Conservation (phyloP, 2,329 filamentous ascomycete genomes). For the Calonectria multiphialidica region DNA sequence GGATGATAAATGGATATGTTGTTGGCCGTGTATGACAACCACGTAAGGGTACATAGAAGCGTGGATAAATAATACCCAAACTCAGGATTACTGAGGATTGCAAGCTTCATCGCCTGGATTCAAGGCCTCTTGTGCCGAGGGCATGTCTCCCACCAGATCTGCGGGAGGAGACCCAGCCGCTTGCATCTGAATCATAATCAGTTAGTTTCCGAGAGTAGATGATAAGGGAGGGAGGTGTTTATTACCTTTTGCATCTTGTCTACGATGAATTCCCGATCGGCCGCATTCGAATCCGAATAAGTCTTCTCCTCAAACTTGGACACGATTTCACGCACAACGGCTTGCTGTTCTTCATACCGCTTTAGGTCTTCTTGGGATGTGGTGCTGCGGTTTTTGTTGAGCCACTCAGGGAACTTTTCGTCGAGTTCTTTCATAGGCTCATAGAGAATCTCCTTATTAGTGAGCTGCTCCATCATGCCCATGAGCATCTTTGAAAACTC, state of each 20-base stretch:
- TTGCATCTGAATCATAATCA: slow-evolving; percentile 82
- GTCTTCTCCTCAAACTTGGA: slow-evolving; percentile 84
- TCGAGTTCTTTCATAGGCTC: slow-evolving; percentile 98
- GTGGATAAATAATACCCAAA: slow-evolving; percentile 35
- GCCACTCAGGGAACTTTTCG: slow-evolving; percentile 92
- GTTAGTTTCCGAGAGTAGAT: background rate
- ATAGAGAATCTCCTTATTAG: slow-evolving; percentile 97
- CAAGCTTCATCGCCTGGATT: slow-evolving; percentile 72
- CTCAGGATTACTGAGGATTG: slow-evolving; percentile 65
- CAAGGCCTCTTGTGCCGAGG: slow-evolving; percentile 80
- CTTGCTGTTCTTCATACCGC: slow-evolving; percentile 85
- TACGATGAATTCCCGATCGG: slow-evolving; percentile 91
- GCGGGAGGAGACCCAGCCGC: slow-evolving; percentile 88
- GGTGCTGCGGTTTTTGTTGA: slow-evolving; percentile 79
- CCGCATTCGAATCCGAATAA: slow-evolving; percentile 85
- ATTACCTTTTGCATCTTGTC: slow-evolving; percentile 96
- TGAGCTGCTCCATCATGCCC: slow-evolving; percentile 99
- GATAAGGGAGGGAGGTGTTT: slow-evolving; percentile 33
- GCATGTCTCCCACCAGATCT: slow-evolving; percentile 92
- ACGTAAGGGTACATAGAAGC: slow-evolving; percentile 44
- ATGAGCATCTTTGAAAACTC: slow-evolving; percentile 95
- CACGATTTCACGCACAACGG: slow-evolving; percentile 87
- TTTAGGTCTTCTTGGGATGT: slow-evolving; percentile 79
- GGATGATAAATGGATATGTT: slow-evolving; percentile 31
- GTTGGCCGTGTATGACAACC: slow-evolving; percentile 41